Evolutionary conservation across 1,284 basidiomycete species (phyloP).

Genomic region (Fistulinella cinereoalba): DNA sequence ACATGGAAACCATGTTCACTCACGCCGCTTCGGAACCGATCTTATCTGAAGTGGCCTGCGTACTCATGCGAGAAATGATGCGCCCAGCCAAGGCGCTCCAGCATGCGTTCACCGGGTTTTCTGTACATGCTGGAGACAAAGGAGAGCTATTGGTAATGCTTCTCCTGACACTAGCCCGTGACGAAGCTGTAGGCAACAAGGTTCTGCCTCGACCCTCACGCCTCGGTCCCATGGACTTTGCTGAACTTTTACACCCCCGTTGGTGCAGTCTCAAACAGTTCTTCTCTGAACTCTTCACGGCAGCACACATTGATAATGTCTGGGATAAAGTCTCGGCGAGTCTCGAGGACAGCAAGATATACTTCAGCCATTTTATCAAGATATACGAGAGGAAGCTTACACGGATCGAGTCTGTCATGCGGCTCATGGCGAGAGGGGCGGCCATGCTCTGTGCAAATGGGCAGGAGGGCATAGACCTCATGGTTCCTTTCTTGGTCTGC

Average conservation of each 20-base stretch:
- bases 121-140: constrained; percentile 13
- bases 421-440: constrained; percentile 24
- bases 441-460: no score
- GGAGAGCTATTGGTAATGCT: constrained; percentile 17
- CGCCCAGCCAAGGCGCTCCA: constrained; percentile 7
- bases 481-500: constrained; percentile 25
- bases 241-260: no score
- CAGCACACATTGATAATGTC: not conserved
- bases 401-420: not conserved
- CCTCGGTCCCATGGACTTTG: no score
- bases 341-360: constrained; percentile 19
- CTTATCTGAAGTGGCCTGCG: constrained; percentile 24
- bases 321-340: constrained; percentile 1
- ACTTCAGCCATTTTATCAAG: constrained; percentile 34
- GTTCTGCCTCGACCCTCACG: no score
- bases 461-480: constrained; percentile 23
- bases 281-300: not conserved
- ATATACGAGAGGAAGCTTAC: constrained; percentile 10
- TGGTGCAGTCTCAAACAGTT: not conserved
- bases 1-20: no score
- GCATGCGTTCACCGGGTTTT: constrained; percentile 6
- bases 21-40: constrained; percentile 26
- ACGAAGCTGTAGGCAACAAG: constrained; percentile 8
- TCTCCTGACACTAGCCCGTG: constrained; percentile 13
- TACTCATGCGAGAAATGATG: not conserved